Base-by-base conservation (phyloP, 2,329 filamentous ascomycete species). In the Pseudogymnoascus sp. region DNA sequence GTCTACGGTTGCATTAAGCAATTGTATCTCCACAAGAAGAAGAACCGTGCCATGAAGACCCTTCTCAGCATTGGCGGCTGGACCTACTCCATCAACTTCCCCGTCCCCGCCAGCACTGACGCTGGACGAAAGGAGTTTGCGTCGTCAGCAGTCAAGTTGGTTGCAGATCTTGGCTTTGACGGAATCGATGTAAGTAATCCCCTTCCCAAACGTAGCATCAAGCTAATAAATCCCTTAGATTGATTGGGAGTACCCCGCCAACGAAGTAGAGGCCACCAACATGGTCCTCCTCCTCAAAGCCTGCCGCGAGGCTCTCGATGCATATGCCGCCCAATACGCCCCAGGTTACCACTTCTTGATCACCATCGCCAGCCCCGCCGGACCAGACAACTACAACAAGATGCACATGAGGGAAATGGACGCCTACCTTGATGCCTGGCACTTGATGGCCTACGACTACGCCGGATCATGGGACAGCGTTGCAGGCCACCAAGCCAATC, bases 1-100 rank as follows among this genome's bases (percentile, higher is more conserved):
- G 84, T 88, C 61, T 93, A 93, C 68, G 91, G 91, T 42, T 89
- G 86, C 71, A 75, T 90, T 60, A 93, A 93, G 77, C 89, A 93
- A 70, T 78, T 95, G 1, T 90, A 83, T 72, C 76, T 89, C 6
- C 78, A 90, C 46, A 96, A 96, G 77, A 86, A 91, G 73, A 75
- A 80, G 65, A 87, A 96, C 74, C 85, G 90, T n/a, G 84, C 90
- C 60, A 74, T 96, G 60, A 93, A 93, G 72, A 80, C 88, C 1
- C 78, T 95, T 25, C 80, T 96, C 6, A 89, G 85, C 60, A 90
- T 96, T 66, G 91, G 91, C 60, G 91, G 91, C 31, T 95, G 89
- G 89, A 91, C 88, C 0, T 93, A 90, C 75, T 91, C 89, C 1
- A 77, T 82, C 68, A 90, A 91, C 73, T 93, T 96, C 72, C 80